These are phyloP conservation scores for Aspergillus puulaauensis DNA, from an alignment of 2,329 filamentous ascomycete species.

Conservation along the genomic window DNA sequence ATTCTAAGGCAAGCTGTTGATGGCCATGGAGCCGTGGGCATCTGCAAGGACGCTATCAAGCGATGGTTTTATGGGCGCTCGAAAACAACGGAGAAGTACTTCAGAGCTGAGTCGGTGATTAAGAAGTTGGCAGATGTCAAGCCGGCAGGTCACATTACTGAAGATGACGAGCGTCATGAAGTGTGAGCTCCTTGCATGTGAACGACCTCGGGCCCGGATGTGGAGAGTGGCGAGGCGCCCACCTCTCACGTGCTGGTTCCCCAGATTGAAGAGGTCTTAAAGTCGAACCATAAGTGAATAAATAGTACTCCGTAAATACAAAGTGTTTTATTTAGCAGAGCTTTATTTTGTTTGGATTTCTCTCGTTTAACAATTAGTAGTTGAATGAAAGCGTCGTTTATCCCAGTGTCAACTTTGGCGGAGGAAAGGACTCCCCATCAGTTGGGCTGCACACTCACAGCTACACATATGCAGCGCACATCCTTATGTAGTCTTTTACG, in stretches of 20 bases:
- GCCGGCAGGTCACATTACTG: constrained; percentile 14
- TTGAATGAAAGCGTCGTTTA: background rate
- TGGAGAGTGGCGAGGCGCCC: constrained; percentile 11
- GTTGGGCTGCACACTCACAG: no score
- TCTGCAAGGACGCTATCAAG: constrained; percentile 3
- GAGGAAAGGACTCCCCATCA: no score
- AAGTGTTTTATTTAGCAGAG: no score
- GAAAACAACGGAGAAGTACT: background rate
- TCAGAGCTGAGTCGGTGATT: background rate
- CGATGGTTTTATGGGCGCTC: background rate
- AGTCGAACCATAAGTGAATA: background rate
- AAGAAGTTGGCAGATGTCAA: constrained; percentile 6
- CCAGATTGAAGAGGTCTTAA: constrained; percentile 8
- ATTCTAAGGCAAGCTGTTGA: constrained; percentile 14
- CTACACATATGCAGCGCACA: background rate
- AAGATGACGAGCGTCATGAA: background rate
- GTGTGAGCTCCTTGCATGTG: constrained; percentile 20
- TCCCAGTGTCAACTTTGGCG: background rate
- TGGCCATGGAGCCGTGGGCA: constrained; percentile 17
- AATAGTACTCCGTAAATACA: no score
- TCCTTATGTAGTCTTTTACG: background rate
- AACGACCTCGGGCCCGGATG: constrained; percentile 24
- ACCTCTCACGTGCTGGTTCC: constrained; percentile 22
- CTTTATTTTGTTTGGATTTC: background rate
- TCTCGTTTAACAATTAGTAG: background rate